Evolutionary conservation across 1,284 basidiomycete genomes (phyloP), one percentile per base, ranked within the genome.

Genomic region (Calocybe gambosa): DNA sequence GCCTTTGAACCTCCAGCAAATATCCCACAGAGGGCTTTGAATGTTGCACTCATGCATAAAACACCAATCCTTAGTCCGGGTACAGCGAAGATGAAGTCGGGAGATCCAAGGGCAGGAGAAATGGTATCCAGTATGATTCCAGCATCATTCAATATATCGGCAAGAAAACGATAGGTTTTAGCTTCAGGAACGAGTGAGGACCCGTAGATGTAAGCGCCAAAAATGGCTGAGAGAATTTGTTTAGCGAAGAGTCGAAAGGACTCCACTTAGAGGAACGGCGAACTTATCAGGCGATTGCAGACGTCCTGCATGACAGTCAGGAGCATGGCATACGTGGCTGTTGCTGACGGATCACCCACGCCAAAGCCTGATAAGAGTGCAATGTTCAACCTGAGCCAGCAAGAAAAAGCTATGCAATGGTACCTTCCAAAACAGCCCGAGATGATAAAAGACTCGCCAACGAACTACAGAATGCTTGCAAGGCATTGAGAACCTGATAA

Each of bases 381-480:
- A 31, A 5, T 2, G 18, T 4, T 6, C 5, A 15, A 16, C 7
- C 31, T 26, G 8, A 29, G 25, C 5, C 8, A 41, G 6, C 31
- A 15, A 41, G 50, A 15, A 16, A 21, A 10, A 7, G n/a, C n/a
- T n/a, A n/a, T n/a, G n/a, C 15, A 13, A 33, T 31, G 35, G 34
- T 46, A 80, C 82, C 82, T 72, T 85, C 78, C 10, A 86, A 64
- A 2, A 80, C 73, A n/a, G 82, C 82, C 51, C 82, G 66, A 3
- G 82, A 83, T 1, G 83, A 77, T 18, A 85, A 59, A 25, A 85
- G 62, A 0, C 77, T 70, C 0, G 80, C 75, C 1, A 85, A 62
- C 0, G 82, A 82, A 54, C 77, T 84, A 56, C 80, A 84, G 54
- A 83, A 84, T 2, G 81, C 78, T 62, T 85, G 83, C 1, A 82